These are phyloP conservation scores for Orobanche coerulescens DNA, from an alignment of 257 asterid species.

Conservation along the genomic window DNA sequence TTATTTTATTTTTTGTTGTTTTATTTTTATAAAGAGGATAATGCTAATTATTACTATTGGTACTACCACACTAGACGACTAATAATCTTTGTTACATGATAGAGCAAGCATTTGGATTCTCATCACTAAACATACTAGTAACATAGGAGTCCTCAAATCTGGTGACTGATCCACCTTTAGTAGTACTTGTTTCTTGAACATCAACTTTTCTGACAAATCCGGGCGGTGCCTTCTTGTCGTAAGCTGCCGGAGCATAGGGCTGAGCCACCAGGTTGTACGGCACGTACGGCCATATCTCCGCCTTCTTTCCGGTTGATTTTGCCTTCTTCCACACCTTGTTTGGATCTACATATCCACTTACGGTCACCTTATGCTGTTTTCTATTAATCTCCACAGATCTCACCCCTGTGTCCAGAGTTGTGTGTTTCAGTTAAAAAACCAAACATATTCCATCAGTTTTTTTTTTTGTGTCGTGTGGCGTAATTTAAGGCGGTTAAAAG, in stretches of 20 bases:
- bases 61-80: no score
- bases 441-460: no score
- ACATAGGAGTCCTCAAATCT: slow-evolving; percentile 62
- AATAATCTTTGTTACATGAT: slow-evolving; percentile 41
- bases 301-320: slow-evolving; percentile 72
- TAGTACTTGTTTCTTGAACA: slow-evolving; percentile 19
- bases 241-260: slow-evolving; percentile 63
- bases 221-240: slow-evolving; percentile 90
- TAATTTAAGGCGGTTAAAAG: no score
- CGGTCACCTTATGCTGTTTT: slow-evolving; percentile 79
- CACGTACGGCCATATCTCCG: slow-evolving; percentile 87
- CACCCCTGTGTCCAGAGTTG: slow-evolving; percentile 46
- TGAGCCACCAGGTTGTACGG: slow-evolving; percentile 84
- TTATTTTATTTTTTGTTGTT: no score
- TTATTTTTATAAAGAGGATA: no score
- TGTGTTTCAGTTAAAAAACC: background rate
- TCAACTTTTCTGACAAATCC: slow-evolving; percentile 64
- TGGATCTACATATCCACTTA: slow-evolving; percentile 57
- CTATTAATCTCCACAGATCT: slow-evolving; percentile 69
- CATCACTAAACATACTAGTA: slow-evolving; percentile 65
- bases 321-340: slow-evolving; percentile 78
- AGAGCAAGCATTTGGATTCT: slow-evolving; percentile 79
- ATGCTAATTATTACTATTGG: no score
- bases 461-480: no score
- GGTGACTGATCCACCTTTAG: slow-evolving; percentile 16